phyloP scores from a whole-genome alignment of 73 alveolate genomes.

The Symbiodinium pilosum region DNA sequence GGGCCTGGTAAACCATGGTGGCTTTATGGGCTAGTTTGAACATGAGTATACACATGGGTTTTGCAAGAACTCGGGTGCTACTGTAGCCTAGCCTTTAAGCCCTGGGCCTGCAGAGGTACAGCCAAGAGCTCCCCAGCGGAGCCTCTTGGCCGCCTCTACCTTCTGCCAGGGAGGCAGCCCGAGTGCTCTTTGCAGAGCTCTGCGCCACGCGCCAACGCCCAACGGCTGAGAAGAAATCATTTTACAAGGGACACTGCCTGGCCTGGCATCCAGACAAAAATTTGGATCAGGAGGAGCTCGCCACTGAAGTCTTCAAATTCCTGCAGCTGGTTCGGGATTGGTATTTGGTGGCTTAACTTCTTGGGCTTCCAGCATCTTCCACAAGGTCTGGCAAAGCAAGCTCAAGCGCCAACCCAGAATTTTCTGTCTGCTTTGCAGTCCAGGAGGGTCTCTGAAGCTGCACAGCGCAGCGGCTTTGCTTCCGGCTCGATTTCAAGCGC shows the following conservation, averaged over 20 bases:
- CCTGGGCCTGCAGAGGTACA: background rate
- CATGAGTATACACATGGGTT: too few relatives aligned
- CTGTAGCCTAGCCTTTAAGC: too few relatives aligned
- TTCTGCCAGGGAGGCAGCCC: background rate
- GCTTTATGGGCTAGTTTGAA: too few relatives aligned
- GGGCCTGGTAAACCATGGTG: too few relatives aligned
- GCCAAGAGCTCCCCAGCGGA: background rate
- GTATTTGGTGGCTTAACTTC: background rate
- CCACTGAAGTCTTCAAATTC: slow-evolving; percentile 66
- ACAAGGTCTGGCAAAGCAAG: background rate
- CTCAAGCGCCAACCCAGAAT: background rate
- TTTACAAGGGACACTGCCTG: slow-evolving; percentile 40
- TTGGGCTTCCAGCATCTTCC: background rate
- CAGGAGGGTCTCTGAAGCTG: background rate
- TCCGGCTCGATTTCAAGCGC: background rate
- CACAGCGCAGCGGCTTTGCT: background rate
- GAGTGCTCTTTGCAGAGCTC: background rate
- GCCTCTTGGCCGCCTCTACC: background rate
- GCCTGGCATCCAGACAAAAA: slow-evolving; percentile 78
- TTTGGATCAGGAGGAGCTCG: slow-evolving; percentile 52
- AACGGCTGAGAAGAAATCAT: slow-evolving; percentile 3
- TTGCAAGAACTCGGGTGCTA: too few relatives aligned
- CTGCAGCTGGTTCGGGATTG: slow-evolving; percentile 76
- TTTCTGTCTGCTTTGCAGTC: too few relatives aligned
- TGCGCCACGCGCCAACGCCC: slow-evolving; percentile 10